A percentile compares a stretch with the other conserved stretches of the same genome.
phyloP scores from a whole-genome alignment of 1,284 basidiomycete species.

The Melampsora americana region DNA sequence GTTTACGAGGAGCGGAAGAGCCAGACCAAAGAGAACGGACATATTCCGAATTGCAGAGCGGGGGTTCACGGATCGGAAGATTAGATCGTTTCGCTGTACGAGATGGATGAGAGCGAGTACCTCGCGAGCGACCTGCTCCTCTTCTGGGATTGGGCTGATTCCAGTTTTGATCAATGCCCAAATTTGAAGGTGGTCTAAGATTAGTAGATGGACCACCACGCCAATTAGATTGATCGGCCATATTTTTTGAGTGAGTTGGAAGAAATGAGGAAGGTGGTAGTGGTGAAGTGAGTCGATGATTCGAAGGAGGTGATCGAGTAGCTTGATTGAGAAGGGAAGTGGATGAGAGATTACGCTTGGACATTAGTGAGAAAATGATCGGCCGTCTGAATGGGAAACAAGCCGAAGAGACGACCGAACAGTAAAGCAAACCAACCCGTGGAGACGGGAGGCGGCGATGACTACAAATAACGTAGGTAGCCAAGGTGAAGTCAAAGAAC shows the following conservation, averaged over 20 bases:
- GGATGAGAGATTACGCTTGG: not conserved
- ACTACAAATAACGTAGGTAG: not conserved
- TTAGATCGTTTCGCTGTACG: not conserved
- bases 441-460: constrained; percentile 5
- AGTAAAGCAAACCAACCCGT: not conserved
- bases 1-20: constrained; percentile 15
- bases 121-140: not conserved
- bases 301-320: constrained; percentile 1
- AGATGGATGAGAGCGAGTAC: not conserved
- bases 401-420: not conserved
- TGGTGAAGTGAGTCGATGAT: constrained; percentile 3
- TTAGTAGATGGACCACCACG: not conserved
- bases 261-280: not conserved
- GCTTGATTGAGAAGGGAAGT: constrained; percentile 1
- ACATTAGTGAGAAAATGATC: not conserved
- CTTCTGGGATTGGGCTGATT: not conserved
- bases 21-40: constrained; percentile 21
- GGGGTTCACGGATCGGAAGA: constrained; percentile 24
- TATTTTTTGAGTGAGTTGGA: not conserved
- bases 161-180: not conserved
- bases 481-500: constrained; percentile 9
- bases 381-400: too few relatives aligned
- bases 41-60: constrained; percentile 16
- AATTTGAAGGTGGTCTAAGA: not conserved
- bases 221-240: constrained; percentile 5